A percentile compares a stretch with the other conserved stretches of the same genome.
phyloP scores from a whole-genome alignment of 306 rosid species.

The Cajanus cajan region DNA sequence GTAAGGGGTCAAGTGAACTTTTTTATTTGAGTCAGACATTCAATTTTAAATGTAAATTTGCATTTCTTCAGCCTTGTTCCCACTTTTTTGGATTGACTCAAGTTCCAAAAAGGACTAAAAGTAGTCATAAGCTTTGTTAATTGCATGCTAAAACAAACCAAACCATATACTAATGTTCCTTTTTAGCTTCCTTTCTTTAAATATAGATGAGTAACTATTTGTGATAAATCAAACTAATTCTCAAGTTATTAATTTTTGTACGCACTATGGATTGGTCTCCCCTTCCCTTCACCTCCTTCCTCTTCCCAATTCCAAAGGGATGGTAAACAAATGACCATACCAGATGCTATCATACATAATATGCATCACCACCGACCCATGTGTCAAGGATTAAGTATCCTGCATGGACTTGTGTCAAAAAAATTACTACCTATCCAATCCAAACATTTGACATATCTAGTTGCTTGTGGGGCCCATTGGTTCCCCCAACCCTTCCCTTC shows the following conservation, averaged over 20 bases:
- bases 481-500: not conserved
- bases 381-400: not conserved
- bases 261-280: not conserved
- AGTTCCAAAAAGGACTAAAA: too few species aligned
- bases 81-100: too few species aligned
- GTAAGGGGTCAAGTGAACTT: too few species aligned
- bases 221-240: not conserved
- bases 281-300: not conserved
- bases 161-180: too few species aligned
- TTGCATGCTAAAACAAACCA: too few species aligned
- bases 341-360: slow-evolving; percentile 13
- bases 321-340: not conserved
- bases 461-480: not conserved
- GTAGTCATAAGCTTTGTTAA: too few species aligned
- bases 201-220: not conserved
- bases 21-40: too few species aligned
- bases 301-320: not conserved
- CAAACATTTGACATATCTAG: not conserved
- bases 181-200: not conserved
- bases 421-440: too few species aligned
- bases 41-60: too few species aligned
- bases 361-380: not conserved
- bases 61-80: too few species aligned
- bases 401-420: not conserved
- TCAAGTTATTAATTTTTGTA: not conserved